Conservation (phyloP, 768 basidiomycete genomes). For the Phlebiopsis gigantea region DNA sequence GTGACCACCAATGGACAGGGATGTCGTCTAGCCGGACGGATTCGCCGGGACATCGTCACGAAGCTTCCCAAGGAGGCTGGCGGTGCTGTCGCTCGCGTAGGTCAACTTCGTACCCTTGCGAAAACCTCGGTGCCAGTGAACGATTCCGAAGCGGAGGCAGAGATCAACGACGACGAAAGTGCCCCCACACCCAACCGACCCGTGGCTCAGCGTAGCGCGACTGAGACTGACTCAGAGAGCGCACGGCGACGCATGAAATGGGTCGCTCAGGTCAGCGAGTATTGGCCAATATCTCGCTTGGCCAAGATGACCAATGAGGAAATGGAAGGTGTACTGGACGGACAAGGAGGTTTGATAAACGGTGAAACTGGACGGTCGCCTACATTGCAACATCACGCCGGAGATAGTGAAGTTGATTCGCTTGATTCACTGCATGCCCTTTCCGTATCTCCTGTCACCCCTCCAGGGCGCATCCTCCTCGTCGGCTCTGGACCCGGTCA, state of each 20-base stretch:
- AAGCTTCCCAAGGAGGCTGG: conserved; percentile 70
- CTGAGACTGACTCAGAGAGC: conserved; percentile 34
- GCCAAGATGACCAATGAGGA: conserved; percentile 62
- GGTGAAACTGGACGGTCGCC: conserved; percentile 15
- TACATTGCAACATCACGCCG: conserved; percentile 30
- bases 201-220: conserved; percentile 43
- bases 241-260: conserved; percentile 76
- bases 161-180: conserved; percentile 48
- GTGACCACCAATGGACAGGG: conserved; percentile 91
- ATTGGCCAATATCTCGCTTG: conserved; percentile 82
- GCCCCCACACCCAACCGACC: conserved; percentile 64
- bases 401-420: conserved; percentile 13
- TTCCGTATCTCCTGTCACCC: conserved; percentile 17
- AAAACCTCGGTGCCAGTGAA: conserved; percentile 23
- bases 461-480: conserved; percentile 73
- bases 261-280: conserved; percentile 95
- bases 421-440: conserved; percentile 21
- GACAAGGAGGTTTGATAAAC: conserved; percentile 19
- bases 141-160: conserved; percentile 32
- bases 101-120: conserved; percentile 57
- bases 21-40: conserved; percentile 74
- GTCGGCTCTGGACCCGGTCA: conserved; percentile 96
- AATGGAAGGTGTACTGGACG: conserved; percentile 59
- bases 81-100: conserved; percentile 68
- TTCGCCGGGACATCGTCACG: conserved; percentile 79